These are phyloP conservation scores for Earliella scabrosa DNA, from an alignment of 1,284 basidiomycete species.

Conservation along the genomic window DNA sequence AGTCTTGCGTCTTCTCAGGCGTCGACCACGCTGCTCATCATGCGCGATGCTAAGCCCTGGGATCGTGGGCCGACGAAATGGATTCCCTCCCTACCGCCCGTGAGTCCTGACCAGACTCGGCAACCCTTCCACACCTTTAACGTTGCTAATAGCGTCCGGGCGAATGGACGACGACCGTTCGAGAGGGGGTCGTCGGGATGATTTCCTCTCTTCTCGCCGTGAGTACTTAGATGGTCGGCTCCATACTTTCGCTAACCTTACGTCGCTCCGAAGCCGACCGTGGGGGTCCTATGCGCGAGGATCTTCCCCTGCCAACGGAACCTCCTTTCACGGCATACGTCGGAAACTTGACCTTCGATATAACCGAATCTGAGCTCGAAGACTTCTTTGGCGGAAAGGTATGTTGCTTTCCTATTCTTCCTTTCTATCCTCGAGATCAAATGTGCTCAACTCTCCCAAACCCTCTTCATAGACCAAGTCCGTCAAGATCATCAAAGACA, in stretches of 20 bases:
- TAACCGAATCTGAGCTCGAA: constrained; percentile 83
- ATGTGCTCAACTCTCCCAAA: neutral
- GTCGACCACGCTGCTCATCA: constrained; percentile 42
- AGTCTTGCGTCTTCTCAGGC: constrained; percentile 35
- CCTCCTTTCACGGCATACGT: constrained; percentile 97
- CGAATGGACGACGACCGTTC: constrained; percentile 59
- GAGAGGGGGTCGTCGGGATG: constrained; percentile 54
- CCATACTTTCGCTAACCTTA: neutral
- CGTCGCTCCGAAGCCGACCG: constrained; percentile 58
- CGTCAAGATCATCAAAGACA: constrained; percentile 92
- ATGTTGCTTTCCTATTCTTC: neutral
- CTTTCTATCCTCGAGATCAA: neutral
- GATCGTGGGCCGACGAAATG: constrained; percentile 98
- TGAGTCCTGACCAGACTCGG: constrained; percentile 46
- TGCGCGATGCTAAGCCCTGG: constrained; percentile 58
- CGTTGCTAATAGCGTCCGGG: constrained; percentile 54
- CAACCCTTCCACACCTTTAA: constrained; percentile 17
- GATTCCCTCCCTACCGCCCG: constrained; percentile 88
- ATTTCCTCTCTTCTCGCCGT: constrained; percentile 66
- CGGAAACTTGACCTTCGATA: constrained; percentile 95
- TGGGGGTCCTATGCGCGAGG: constrained; percentile 71
- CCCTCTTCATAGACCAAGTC: constrained; percentile 64
- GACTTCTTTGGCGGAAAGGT: constrained; percentile 80
- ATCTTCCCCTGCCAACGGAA: constrained; percentile 91
- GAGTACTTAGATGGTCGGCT: constrained; percentile 31